phyloP scores from a whole-genome alignment of 352 stramenopile species.

The Phytopythium litorale region DNA sequence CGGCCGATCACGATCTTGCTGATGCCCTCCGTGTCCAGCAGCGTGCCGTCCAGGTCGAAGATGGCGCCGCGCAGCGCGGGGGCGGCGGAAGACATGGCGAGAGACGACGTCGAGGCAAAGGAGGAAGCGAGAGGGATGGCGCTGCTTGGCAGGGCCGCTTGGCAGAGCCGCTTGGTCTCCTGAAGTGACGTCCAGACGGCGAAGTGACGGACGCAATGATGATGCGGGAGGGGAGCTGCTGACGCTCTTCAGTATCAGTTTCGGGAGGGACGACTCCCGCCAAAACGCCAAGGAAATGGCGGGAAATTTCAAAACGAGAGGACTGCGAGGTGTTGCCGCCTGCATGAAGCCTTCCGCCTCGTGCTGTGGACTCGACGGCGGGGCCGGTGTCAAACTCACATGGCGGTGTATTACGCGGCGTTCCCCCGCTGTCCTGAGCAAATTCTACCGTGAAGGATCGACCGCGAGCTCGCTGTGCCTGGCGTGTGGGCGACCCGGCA shows the following conservation, averaged over 20 bases:
- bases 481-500: not conserved
- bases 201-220: not conserved
- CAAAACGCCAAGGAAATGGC: not conserved
- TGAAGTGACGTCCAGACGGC: not conserved
- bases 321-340: no score
- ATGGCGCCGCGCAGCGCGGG: slow-evolving; percentile 38
- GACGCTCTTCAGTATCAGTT: slow-evolving; percentile 1
- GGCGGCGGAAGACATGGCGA: slow-evolving; percentile 7
- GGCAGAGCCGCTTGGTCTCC: not conserved
- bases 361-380: no score
- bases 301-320: not conserved
- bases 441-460: not conserved
- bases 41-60: slow-evolving; percentile 82
- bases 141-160: not conserved
- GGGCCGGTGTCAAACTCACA: not conserved
- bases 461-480: not conserved
- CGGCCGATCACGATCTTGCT: slow-evolving; percentile 57
- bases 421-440: not conserved
- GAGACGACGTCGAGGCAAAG: not conserved
- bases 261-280: not conserved
- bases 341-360: not conserved
- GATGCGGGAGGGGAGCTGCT: slow-evolving; percentile 1
- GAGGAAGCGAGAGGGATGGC: not conserved
- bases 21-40: slow-evolving; percentile 79
- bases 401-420: not conserved